A percentile compares a stretch with the other conserved stretches of the same genome.
Conservation (phyloP, 345 rosid genomes). For the Acer negundo region DNA sequence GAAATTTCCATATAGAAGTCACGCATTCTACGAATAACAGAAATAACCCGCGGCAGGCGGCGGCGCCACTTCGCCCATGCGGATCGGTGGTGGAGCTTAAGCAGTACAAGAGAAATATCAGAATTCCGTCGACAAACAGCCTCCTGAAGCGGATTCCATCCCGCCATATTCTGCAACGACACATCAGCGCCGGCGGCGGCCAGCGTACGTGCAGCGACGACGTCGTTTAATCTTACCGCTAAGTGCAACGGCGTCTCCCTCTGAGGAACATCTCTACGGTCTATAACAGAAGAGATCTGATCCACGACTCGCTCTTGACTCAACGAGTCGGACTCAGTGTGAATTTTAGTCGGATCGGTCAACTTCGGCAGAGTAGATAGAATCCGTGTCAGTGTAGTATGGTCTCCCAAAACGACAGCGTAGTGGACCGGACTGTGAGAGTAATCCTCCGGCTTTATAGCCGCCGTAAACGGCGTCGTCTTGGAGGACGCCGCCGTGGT, state of each 20-base stretch:
- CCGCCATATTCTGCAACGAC: slow-evolving; percentile 73
- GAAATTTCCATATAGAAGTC: slow-evolving; percentile 97
- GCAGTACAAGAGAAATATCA: slow-evolving; percentile 50
- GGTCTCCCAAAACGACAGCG: slow-evolving; percentile 81
- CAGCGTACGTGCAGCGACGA: slow-evolving; percentile 46
- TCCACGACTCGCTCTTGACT: slow-evolving; percentile 70
- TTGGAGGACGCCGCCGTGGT: slow-evolving; percentile 34
- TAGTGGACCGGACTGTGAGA: slow-evolving; percentile 82
- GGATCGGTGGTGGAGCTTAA: slow-evolving; percentile 58
- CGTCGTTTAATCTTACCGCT: slow-evolving; percentile 70
- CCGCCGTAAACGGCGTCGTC: slow-evolving; percentile 38
- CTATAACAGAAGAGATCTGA: slow-evolving; percentile 68
- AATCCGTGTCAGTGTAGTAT: slow-evolving; percentile 61
- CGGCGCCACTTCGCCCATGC: slow-evolving; percentile 95
- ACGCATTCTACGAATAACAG: slow-evolving; percentile 75
- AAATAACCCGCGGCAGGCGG: slow-evolving; percentile 71
- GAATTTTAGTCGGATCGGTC: slow-evolving; percentile 64
- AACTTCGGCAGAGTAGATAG: slow-evolving; percentile 66
- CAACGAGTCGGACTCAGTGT: slow-evolving; percentile 70
- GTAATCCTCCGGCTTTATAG: slow-evolving; percentile 68
- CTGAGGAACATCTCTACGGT: slow-evolving; percentile 82
- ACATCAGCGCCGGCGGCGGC: slow-evolving; percentile 76
- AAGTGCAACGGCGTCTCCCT: slow-evolving; percentile 91
- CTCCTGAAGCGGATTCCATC: slow-evolving; percentile 86
- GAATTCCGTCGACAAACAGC: slow-evolving; percentile 67